A percentile compares a stretch with the other conserved stretches of the same genome.
Conservation (phyloP, 768 basidiomycete genomes). For the Amyloporia xantha region DNA sequence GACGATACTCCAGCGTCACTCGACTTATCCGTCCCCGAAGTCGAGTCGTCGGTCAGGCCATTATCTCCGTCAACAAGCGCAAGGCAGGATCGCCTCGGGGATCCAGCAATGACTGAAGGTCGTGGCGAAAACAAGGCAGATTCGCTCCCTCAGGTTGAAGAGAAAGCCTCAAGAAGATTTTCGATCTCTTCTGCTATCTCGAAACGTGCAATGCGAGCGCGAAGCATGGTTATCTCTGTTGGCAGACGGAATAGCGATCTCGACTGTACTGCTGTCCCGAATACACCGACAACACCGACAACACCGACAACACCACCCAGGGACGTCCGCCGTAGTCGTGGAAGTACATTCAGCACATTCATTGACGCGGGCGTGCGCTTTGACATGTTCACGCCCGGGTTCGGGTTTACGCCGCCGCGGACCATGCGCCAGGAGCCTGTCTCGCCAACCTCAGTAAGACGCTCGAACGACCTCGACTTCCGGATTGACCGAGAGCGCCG, state of each 20-base stretch:
- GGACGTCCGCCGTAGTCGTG: neutral
- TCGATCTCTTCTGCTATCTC: slow-evolving; percentile 21
- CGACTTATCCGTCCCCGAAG: too few relatives aligned
- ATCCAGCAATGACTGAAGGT: neutral
- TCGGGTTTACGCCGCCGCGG: neutral
- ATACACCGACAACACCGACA: neutral
- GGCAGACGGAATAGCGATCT: neutral
- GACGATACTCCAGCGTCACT: too few relatives aligned
- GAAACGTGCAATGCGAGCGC: slow-evolving; percentile 12
- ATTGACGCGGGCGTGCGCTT: slow-evolving; percentile 6
- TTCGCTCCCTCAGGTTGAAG: too few relatives aligned
- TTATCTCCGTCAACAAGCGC: too few relatives aligned
- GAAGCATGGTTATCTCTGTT: slow-evolving; percentile 5
- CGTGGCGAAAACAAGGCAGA: neutral
- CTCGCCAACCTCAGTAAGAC: neutral
- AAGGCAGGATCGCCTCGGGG: too few relatives aligned
- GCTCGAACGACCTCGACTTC: slow-evolving; percentile 4
- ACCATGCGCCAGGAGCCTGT: neutral
- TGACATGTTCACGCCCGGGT: slow-evolving; percentile 7
- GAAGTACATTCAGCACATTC: slow-evolving; percentile 2
- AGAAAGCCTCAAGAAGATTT: slow-evolving; percentile 14
- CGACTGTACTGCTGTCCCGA: slow-evolving; percentile 1
- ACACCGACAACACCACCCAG: neutral
- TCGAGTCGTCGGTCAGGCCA: too few relatives aligned
- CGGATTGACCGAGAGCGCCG: slow-evolving; percentile 1